A percentile compares a stretch with the other conserved stretches of the same genome.
phyloP scores from a whole-genome alignment of 139 green algal genomes.

The Volvox africanus region DNA sequence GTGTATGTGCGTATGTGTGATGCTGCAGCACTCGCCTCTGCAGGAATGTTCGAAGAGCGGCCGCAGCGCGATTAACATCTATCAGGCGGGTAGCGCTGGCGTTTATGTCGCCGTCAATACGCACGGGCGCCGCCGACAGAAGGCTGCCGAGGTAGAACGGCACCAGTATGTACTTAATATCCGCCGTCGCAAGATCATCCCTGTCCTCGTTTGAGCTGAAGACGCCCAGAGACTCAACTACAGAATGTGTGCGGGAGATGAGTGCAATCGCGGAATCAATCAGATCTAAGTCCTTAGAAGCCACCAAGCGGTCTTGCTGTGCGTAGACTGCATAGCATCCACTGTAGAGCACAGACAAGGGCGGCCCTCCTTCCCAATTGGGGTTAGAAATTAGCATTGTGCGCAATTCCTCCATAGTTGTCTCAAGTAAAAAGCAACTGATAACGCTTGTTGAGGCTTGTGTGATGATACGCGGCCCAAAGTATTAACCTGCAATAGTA shows the following conservation, averaged over 20 bases:
- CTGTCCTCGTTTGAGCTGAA: slow-evolving; percentile 74
- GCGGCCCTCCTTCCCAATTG: not conserved
- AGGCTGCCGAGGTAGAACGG: slow-evolving; percentile 59
- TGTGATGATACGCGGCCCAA: not conserved
- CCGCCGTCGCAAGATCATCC: slow-evolving; percentile 69
- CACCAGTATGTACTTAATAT: slow-evolving; percentile 75
- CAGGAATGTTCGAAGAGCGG: not conserved
- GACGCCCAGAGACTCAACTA: slow-evolving; percentile 46
- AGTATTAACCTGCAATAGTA: not conserved
- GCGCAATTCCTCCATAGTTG: slow-evolving; percentile 9
- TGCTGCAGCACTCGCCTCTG: not conserved
- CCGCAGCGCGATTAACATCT: not conserved
- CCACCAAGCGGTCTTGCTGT: not conserved
- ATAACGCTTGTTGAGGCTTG: not conserved
- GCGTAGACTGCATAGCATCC: slow-evolving; percentile 16
- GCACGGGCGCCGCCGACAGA: slow-evolving; percentile 11
- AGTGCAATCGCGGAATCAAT: not conserved
- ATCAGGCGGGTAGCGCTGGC: not conserved
- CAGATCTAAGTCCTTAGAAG: slow-evolving; percentile 5
- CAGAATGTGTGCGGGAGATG: not conserved
- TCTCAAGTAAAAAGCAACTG: not conserved
- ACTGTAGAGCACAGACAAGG: slow-evolving; percentile 3
- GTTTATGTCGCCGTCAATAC: not conserved
- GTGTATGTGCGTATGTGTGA: too few species aligned
- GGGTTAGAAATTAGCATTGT: not conserved